A percentile compares a stretch with the other conserved stretches of the same genome.
These are phyloP conservation scores for Elsinoe perseae DNA, from an alignment of 2,329 filamentous ascomycete species.

Conservation along the genomic window DNA sequence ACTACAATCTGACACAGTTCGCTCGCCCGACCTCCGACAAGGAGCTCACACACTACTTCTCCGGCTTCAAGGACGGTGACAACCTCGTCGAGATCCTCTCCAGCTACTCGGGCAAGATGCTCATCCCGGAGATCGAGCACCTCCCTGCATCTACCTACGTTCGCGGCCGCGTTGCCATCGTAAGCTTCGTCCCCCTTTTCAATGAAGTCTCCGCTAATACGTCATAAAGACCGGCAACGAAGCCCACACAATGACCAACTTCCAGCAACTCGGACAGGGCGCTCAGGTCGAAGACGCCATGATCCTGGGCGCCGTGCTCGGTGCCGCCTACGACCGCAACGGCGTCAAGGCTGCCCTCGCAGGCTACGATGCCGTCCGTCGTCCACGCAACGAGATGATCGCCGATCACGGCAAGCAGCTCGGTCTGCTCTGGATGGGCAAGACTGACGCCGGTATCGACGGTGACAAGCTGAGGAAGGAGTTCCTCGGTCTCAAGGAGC, in stretches of 20 bases:
- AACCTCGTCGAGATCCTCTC: conserved; percentile 16
- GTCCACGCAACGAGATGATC: conserved; percentile 12
- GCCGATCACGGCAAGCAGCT: conserved; percentile 16
- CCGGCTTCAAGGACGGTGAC: conserved; percentile 15
- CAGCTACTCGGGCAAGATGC: conserved; percentile 13
- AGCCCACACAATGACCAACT: conserved; percentile 17
- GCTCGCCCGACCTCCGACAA: conserved; percentile 11
- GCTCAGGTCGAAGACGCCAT: conserved; percentile 16
- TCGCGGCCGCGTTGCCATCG: conserved; percentile 15
- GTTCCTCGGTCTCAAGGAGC: conserved; percentile 10
- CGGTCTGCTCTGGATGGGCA: conserved; percentile 15
- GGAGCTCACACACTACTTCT: conserved; percentile 7
- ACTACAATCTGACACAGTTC: conserved; percentile 16
- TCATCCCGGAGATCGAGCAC: conserved; percentile 17
- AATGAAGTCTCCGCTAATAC: not conserved
- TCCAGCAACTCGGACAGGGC: conserved; percentile 16
- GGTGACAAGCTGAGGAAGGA: conserved; percentile 6
- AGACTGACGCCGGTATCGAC: conserved; percentile 14
- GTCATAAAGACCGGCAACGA: conserved; percentile 14
- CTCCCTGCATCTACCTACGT: conserved; percentile 16
- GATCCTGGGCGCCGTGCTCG: conserved; percentile 14
- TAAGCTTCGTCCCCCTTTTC: not conserved
- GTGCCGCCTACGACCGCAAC: conserved; percentile 11
- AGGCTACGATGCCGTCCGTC: conserved; percentile 11
- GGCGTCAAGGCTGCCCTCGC: conserved; percentile 9